Conservation (phyloP, 495 filamentous ascomycete species). For the Hyaloscypha finlandica region DNA sequence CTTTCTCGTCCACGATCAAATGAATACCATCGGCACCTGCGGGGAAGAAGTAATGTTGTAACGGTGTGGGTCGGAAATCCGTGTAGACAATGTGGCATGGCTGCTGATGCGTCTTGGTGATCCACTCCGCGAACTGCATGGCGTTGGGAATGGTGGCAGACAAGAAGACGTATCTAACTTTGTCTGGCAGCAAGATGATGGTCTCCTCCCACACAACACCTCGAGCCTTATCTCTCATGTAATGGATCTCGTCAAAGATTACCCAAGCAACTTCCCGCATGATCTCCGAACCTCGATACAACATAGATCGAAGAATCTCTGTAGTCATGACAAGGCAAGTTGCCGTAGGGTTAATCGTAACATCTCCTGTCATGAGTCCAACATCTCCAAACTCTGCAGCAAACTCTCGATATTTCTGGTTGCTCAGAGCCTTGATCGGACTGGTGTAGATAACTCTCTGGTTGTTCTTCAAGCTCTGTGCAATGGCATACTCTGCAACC, state of each 20-base stretch:
- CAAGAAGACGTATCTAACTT: constrained; percentile 96
- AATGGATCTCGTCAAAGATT: constrained; percentile 97
- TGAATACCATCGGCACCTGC: constrained; percentile 92
- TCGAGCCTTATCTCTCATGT: constrained; percentile 90
- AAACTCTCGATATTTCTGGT: constrained; percentile 98
- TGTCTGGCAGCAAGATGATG: constrained; percentile 94
- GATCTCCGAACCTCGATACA: constrained; percentile 97
- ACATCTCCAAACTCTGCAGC: constrained; percentile 94
- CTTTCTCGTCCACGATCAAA: constrained; percentile 94
- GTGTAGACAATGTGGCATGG: constrained; percentile 99
- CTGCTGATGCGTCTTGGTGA: constrained; percentile 93
- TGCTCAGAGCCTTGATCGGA: constrained; percentile 97
- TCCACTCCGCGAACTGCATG: constrained; percentile 99
- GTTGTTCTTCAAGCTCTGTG: constrained; percentile 93
- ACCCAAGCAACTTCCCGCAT: constrained; percentile 99
- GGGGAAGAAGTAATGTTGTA: constrained; percentile 98
- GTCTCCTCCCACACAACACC: constrained; percentile 99
- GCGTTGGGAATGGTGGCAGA: constrained; percentile 99
- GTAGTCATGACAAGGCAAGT: constrained; percentile 99
- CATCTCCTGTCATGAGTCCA: constrained; percentile 97
- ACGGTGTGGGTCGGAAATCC: constrained; percentile 91
- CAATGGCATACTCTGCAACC: constrained; percentile 97
- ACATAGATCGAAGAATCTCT: constrained; percentile 97
- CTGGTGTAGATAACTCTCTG: constrained; percentile 99
- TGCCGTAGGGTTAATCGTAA: constrained; percentile 97